Percentiles rank a stretch among this genome's conserved stretches.
These are phyloP conservation scores for Anthoceros angustus DNA, from an alignment of 225 moss, liverwort and hornwort genomes.

Conservation along the genomic window DNA sequence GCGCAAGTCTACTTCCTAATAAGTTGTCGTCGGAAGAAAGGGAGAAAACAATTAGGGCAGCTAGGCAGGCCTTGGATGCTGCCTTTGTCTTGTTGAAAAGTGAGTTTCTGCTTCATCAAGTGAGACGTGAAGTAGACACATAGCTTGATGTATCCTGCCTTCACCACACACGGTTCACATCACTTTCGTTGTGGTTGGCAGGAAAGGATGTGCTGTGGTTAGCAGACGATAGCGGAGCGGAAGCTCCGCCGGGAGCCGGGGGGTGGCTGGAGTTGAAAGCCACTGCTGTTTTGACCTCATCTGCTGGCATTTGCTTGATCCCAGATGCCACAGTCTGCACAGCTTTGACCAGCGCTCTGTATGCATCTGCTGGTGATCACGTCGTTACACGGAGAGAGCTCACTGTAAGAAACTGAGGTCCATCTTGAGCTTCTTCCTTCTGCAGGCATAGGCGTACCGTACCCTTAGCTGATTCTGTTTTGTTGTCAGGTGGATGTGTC, in stretches of 20 bases:
- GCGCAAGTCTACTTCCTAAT: constrained; percentile 41
- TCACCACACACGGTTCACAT: background rate
- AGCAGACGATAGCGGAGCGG: constrained; percentile 43
- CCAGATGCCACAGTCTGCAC: constrained; percentile 96
- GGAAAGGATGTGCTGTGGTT: constrained; percentile 62
- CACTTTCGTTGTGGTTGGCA: constrained; percentile 2
- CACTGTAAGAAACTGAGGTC: constrained; percentile 11
- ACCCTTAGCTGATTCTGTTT: background rate
- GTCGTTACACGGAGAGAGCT: constrained; percentile 55
- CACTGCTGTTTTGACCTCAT: constrained; percentile 60
- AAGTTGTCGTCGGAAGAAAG: constrained; percentile 73
- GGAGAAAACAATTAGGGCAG: constrained; percentile 57
- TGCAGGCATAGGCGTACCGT: background rate
- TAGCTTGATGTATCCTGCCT: background rate
- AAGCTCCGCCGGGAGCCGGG: constrained; percentile 24
- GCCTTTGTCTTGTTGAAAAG: constrained; percentile 43
- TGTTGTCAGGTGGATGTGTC: constrained; percentile 45
- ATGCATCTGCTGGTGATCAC: constrained; percentile 67
- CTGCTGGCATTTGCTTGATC: constrained; percentile 46
- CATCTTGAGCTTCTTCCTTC: background rate
- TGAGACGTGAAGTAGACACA: background rate
- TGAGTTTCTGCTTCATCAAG: constrained; percentile 13
- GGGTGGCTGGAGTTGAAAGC: constrained; percentile 73
- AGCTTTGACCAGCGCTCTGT: constrained; percentile 62
- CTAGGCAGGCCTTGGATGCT: constrained; percentile 61